A percentile compares a stretch with the other conserved stretches of the same genome.
Conservation (phyloP, 805 yeast species). For the Suhomyces sp. region DNA sequence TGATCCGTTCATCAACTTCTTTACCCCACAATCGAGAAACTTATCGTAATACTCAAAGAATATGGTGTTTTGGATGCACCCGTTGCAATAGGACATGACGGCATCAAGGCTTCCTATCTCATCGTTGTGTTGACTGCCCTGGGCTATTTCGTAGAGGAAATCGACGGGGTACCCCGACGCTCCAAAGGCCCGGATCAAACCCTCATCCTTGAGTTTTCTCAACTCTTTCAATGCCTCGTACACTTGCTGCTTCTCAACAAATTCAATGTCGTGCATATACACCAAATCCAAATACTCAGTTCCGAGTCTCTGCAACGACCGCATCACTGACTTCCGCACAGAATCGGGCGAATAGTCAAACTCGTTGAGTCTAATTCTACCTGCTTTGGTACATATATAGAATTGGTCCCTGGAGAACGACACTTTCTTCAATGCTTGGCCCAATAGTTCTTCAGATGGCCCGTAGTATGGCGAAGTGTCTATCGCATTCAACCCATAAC, state of each 20-base stretch:
- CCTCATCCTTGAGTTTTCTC: slow-evolving; percentile 57
- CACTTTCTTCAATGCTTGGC: slow-evolving; percentile 51
- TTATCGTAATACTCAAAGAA: slow-evolving; percentile 47
- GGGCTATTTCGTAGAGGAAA: slow-evolving; percentile 55
- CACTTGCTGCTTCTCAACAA: slow-evolving; percentile 54
- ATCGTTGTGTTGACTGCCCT: slow-evolving; percentile 27
- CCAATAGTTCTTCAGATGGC: slow-evolving; percentile 73
- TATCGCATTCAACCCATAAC: slow-evolving; percentile 67
- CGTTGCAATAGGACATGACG: slow-evolving; percentile 73
- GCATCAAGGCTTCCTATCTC: slow-evolving; percentile 68
- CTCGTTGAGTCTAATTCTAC: slow-evolving; percentile 62
- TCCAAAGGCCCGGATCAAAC: slow-evolving; percentile 65
- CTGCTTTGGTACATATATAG: slow-evolving; percentile 81
- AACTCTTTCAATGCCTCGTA: slow-evolving; percentile 63
- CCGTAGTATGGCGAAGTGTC: slow-evolving; percentile 96
- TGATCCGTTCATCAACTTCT: slow-evolving; percentile 71
- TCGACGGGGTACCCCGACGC: slow-evolving; percentile 85
- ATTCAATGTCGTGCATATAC: slow-evolving; percentile 87
- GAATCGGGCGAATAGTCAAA: slow-evolving; percentile 70
- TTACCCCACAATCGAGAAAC: slow-evolving; percentile 55
- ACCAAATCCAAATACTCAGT: slow-evolving; percentile 77
- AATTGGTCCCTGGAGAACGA: slow-evolving; percentile 56
- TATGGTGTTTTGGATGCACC: slow-evolving; percentile 72
- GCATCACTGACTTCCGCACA: slow-evolving; percentile 58
- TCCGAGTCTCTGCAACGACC: slow-evolving; percentile 65